Base-by-base conservation (phyloP, 805 yeast genomes). In the Saccharomycodes ludwigii region DNA sequence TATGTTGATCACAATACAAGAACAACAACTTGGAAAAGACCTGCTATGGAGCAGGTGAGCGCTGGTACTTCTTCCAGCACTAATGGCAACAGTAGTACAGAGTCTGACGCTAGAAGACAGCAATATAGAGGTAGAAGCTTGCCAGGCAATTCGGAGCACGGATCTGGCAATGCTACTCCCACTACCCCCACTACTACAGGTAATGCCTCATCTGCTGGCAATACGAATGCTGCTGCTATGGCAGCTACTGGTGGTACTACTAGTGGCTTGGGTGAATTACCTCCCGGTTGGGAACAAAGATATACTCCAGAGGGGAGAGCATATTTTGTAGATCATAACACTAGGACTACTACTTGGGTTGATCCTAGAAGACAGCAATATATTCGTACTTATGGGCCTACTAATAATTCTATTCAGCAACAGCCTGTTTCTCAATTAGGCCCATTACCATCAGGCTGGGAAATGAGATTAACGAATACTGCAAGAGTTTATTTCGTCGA, bases 261-360 rank as follows among this genome's bases (percentile, higher is more conserved):
- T 4, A 81, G 94, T 18, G 97, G 97, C 1, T 61, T 93, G 27
- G 98, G 98, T 18, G 98, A 91, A 61, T 66, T 91, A 41, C 99
- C 99, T 6, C 73, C 94, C 8, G 99, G 98, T 24, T 91, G 99
- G 99, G 99, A 91, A 60, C 97, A 88, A 62, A 68, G 99, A 42
- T 80, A 81, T 48, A 91, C 99, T 5, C 94, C 94, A 18, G 98
- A 91, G 59, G 99, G 98, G 24, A 74, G 98, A 54, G 93, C 97
- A 6, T 91, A 91, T 60, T 91, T 86, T 56, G 98, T 91, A 30
- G 99, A 91, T 58, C 99, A 91, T 62, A 91, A 91, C 58, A 91
- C 98, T n/a, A 73, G 99, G 57, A 91, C 99, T 1, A 91, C 99
- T 3, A 91, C 99, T 9, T 91, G 99, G 99, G 99, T 91, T 29